Percentiles rank a stretch among this genome's conserved stretches.
phyloP scores from a whole-genome alignment of 2,329 filamentous ascomycete genomes.

The Colletotrichum eleusines region DNA sequence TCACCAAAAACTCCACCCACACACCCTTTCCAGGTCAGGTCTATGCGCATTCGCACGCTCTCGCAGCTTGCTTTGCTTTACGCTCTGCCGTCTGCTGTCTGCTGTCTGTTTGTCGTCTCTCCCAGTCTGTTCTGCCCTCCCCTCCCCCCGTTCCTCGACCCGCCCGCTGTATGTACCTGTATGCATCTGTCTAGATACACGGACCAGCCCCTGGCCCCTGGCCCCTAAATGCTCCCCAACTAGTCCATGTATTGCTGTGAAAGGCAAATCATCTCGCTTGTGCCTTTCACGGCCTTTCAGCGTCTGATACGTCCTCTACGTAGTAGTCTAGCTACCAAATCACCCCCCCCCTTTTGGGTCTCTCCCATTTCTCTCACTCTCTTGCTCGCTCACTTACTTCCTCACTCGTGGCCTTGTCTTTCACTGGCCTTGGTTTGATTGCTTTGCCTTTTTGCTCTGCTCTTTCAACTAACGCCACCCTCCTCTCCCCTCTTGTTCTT shows the following conservation, averaged over 20 bases:
- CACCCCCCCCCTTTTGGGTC: neutral
- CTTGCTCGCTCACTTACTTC: neutral
- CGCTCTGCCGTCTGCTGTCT: neutral
- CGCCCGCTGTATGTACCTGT: neutral
- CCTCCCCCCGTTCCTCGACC: constrained; percentile 4
- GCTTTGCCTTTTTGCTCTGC: constrained; percentile 6
- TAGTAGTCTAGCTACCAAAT: constrained; percentile 43
- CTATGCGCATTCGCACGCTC: neutral
- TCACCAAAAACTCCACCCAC: constrained; percentile 55
- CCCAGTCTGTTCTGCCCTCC: neutral
- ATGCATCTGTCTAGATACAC: constrained; percentile 43
- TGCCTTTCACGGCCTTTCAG: constrained; percentile 59
- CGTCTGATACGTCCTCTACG: constrained; percentile 57
- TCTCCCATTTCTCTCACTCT: neutral
- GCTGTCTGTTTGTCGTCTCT: neutral
- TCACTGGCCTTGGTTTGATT: constrained; percentile 21
- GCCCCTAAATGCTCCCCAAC: constrained; percentile 42
- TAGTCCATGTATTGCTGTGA: constrained; percentile 56
- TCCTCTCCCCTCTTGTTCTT: neutral
- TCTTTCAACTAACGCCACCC: constrained; percentile 3
- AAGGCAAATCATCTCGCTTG: constrained; percentile 66
- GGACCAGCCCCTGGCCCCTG: constrained; percentile 46
- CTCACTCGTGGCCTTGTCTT: constrained; percentile 20
- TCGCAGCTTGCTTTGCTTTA: neutral
- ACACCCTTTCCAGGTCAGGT: constrained; percentile 48